Evolutionary conservation across 805 yeast species (phyloP), one percentile per base, ranked within the genome.

Genomic region (Cyberlindnera subsufficiens): DNA sequence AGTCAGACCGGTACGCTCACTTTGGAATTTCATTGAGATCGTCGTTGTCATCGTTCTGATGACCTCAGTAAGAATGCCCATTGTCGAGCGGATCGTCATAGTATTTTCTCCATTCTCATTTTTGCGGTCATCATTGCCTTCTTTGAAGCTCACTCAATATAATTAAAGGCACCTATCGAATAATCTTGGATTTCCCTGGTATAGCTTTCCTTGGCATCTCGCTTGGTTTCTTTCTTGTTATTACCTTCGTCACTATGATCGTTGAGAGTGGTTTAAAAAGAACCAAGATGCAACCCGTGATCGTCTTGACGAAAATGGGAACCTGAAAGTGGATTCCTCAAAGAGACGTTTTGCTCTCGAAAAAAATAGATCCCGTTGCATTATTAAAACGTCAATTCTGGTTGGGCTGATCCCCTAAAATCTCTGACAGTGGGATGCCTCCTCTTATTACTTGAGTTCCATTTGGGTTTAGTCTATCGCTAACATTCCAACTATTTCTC

Each of bases 121-220:
- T 83, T 83, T 64, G 88, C 90, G 1, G 88, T 84, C 3, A 64
- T 84, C 42, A 84, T 83, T 51, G 90, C 88, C 0, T 84, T 83
- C 69, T 83, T 84, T 55, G 89, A 83, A 60, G 88, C 88, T 4
- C 82, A 71, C 64, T 88, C 89, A 7, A 76, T 40, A 83, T 84
- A 46, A 83, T 82, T 65, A 67, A 76, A 56, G 86, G 83, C 31
- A 75, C 71, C 20, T 82, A 84, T 59, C 50, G 48, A 3, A 80
- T 83, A 87, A 56, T 54, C 33, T 46, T 65, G 2, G 90, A 87
- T 44, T 64, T 76, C 11, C 72, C 87, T 1, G 88, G 90, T 14
- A 66, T 84, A 42, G 74, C 89, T 7, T 84, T 83, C 60, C 61
- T 84, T 25, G 86, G 85, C 35, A 83, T 84, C 43, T 86, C 88